Evolutionary conservation across 352 stramenopile genomes (phyloP).

Genomic region (Pythium phragmiticola): DNA sequence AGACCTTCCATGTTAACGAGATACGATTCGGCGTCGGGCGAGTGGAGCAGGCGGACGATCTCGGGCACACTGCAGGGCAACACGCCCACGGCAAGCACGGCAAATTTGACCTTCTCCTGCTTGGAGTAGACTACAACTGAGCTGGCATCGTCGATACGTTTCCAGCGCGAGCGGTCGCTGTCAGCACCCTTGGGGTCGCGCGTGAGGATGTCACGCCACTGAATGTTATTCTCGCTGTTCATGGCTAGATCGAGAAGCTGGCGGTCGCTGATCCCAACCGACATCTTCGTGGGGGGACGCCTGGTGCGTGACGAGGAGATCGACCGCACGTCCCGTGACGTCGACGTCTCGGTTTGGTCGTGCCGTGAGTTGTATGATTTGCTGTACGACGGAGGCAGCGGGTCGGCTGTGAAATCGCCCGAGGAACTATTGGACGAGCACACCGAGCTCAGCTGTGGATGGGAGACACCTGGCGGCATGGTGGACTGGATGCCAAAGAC

Average conservation of each 20-base stretch:
- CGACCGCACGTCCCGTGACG: background rate
- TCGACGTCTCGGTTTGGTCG: background rate
- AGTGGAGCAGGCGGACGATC: slow-evolving; percentile 17
- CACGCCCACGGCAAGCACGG: slow-evolving; percentile 17
- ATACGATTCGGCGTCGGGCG: slow-evolving; percentile 9
- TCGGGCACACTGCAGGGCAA: slow-evolving; percentile 25
- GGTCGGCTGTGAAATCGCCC: background rate
- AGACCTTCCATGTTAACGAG: slow-evolving; percentile 24
- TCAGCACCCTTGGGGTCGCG: background rate
- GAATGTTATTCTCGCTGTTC: background rate
- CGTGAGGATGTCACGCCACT: slow-evolving; percentile 13
- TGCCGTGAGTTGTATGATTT: background rate
- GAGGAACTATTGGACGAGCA: background rate
- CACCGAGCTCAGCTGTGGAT: background rate
- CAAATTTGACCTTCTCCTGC: slow-evolving; percentile 7
- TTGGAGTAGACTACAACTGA: slow-evolving; percentile 29
- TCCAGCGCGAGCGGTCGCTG: slow-evolving; percentile 6
- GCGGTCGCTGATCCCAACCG: slow-evolving; percentile 6
- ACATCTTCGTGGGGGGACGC: background rate
- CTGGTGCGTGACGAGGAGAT: background rate
- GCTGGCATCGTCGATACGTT: background rate
- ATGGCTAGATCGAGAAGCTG: slow-evolving; percentile 2
- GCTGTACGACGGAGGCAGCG: background rate
- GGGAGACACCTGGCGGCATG: background rate
- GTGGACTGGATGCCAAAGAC: background rate